phyloP scores from a whole-genome alignment of 2,329 filamentous ascomycete species.

The Myriosclerotinia curreyana region DNA sequence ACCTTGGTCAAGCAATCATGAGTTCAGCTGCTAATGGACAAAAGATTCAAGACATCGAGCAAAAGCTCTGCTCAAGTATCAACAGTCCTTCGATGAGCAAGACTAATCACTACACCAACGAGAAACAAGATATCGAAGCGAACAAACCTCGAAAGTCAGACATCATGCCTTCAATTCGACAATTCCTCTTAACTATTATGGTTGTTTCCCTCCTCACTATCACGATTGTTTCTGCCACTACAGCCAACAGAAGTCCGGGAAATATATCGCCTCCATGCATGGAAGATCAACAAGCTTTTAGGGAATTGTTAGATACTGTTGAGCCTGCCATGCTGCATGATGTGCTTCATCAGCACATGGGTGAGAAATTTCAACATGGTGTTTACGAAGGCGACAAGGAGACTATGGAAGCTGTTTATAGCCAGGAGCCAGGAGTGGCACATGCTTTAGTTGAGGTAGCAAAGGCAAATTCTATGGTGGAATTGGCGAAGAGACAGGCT shows the following conservation, averaged over 20 bases:
- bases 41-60: slow-evolving; percentile 26
- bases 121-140: slow-evolving; percentile 22
- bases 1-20: slow-evolving; percentile 24
- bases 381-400: slow-evolving; percentile 63
- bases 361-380: slow-evolving; percentile 64
- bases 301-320: slow-evolving; percentile 54
- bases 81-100: slow-evolving; percentile 6
- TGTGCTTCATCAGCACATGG: slow-evolving; percentile 61
- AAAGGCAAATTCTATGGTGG: slow-evolving; percentile 20
- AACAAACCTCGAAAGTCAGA: slow-evolving; percentile 20
- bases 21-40: slow-evolving; percentile 26
- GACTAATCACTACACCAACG: slow-evolving; percentile 8
- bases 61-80: slow-evolving; percentile 13
- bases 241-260: slow-evolving; percentile 28
- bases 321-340: slow-evolving; percentile 61
- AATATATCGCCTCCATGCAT: slow-evolving; percentile 17
- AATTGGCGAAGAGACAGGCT: slow-evolving; percentile 59
- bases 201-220: slow-evolving; percentile 39
- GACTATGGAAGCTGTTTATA: slow-evolving; percentile 61
- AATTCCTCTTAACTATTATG: slow-evolving; percentile 40
- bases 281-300: slow-evolving; percentile 44
- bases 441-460: slow-evolving; percentile 62
- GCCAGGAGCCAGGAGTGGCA: slow-evolving; percentile 59
- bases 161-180: slow-evolving; percentile 43
- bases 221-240: slow-evolving; percentile 40